These are phyloP conservation scores for Orbilia oligospora DNA, from an alignment of 2,329 filamentous ascomycete genomes.

Conservation along the genomic window DNA sequence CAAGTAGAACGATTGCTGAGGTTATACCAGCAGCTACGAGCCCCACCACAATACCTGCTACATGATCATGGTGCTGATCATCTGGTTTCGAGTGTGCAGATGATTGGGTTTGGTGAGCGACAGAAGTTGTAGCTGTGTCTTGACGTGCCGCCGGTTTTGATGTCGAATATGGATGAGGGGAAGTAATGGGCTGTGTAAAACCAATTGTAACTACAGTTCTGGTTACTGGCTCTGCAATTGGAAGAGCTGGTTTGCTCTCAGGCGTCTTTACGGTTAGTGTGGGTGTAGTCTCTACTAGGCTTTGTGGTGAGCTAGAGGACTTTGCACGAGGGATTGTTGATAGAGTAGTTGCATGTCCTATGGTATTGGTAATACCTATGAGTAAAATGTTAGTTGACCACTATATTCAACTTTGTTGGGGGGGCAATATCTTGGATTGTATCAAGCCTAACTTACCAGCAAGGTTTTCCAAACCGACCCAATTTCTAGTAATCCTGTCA, in stretches of 20 bases:
- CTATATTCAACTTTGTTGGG: not conserved
- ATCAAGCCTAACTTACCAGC: conserved; percentile 11
- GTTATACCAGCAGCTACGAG: conserved; percentile 47
- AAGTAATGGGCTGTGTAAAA: conserved; percentile 23
- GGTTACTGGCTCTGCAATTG: conserved; percentile 9
- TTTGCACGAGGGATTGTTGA: conserved; percentile 41
- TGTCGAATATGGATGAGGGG: conserved; percentile 12
- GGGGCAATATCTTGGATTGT: not conserved
- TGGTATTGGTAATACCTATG: not conserved
- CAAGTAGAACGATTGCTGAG: conserved; percentile 34
- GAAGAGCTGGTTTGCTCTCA: conserved; percentile 38
- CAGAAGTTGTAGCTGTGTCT: conserved; percentile 26
- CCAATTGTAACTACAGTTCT: not conserved
- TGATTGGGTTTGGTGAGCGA: conserved; percentile 22
- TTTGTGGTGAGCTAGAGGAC: not conserved
- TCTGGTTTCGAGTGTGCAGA: not conserved
- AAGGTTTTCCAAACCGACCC: not conserved
- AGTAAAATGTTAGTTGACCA: not conserved
- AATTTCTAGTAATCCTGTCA: conserved; percentile 40
- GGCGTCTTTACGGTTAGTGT: conserved; percentile 18
- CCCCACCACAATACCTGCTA: conserved; percentile 46
- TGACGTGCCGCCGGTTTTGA: not conserved
- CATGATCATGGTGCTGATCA: conserved; percentile 24
- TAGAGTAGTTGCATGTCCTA: conserved; percentile 30
- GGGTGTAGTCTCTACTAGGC: not conserved